Base-by-base conservation (phyloP, 1,284 basidiomycete species). In the Peniophora sp. region DNA sequence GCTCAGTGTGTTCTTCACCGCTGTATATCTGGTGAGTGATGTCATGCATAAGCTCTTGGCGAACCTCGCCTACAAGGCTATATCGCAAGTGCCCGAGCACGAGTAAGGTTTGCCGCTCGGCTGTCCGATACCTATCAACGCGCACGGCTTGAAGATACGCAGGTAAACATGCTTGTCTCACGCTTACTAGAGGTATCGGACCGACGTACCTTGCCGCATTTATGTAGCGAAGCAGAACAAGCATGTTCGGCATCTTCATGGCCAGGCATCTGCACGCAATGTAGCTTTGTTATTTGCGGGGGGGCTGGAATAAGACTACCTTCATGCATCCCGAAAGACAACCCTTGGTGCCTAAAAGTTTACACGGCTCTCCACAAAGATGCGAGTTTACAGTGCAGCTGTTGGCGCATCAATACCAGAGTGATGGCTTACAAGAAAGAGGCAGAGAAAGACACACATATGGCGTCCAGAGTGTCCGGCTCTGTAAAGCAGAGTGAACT, bases 391-490 rank as follows among this genome's bases (percentile, higher is more conserved):
- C 63, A 24, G 69, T 62, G 54, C 80, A 82, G 52, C 79, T 81
- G 24, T 54, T 43, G 51, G 53, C 23, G 52, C 52, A 43, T 52
- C 53, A 24, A 15, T 3, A 15, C 43, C 48, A 10, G 35, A 36
- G 34, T 36, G 34, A 10, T n/a, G n/a, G n/a, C n/a, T n/a, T n/a
- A n/a, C n/a, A n/a, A 32, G 5, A 12, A 32, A 32, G 27, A 32
- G 5, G 27, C 27, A 32, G 5, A 32, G 11, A 14, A 42, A 15
- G 12, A n/a, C 48, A 15, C 37, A 46, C 39, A 35, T 32, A 5
- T 82, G 79, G 11, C 61, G 64, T 18, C 76, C 76, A 11, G 69
- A 59, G 54, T 82, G 79, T 0, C 81, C 78, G 12, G 77, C 79
- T 15, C 79, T 81, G 47, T 10, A 32, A 51, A 6, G 23, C 32